phyloP scores from a whole-genome alignment of 2,329 filamentous ascomycete genomes.

The Ploettnerulaceae sp. region DNA sequence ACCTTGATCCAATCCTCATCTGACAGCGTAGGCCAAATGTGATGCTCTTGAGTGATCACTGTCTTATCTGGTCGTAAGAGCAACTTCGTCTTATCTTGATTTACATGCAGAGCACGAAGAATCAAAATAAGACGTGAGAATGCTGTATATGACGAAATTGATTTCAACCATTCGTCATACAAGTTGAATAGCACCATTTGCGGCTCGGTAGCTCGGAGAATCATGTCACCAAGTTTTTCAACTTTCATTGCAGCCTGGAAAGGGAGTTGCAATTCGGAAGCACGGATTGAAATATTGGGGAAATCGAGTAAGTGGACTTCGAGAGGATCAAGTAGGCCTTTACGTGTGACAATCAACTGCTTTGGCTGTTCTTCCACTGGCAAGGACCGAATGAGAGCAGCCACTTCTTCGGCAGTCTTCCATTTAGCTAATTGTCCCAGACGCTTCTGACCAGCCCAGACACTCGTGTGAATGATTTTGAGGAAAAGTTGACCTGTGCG shows the following conservation, averaged over 20 bases:
- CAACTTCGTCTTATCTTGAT: conserved; percentile 97
- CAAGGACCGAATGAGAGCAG: conserved; percentile 88
- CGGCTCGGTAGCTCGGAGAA: conserved; percentile 93
- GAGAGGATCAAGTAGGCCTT: conserved; percentile 92
- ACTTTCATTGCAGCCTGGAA: conserved; percentile 99
- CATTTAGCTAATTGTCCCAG: conserved; percentile 96
- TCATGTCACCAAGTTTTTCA: conserved; percentile 98
- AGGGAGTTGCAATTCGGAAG: conserved; percentile 91
- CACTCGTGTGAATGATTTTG: conserved; percentile 99
- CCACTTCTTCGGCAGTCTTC: conserved; percentile 99
- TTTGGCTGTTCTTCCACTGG: conserved; percentile 98
- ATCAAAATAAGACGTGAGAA: conserved; percentile 95
- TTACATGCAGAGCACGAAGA: conserved; percentile 90
- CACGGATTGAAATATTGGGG: conserved; percentile 97
- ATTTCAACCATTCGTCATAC: conserved; percentile 98
- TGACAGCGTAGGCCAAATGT: conserved; percentile 92
- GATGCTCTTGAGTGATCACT: conserved; percentile 96
- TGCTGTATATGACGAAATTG: conserved; percentile 95
- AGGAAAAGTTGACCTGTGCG: conserved; percentile 94
- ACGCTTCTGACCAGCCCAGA: conserved; percentile 99
- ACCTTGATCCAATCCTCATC: conserved; percentile 99
- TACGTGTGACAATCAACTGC: conserved; percentile 95
- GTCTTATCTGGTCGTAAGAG: conserved; percentile 94
- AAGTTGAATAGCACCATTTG: conserved; percentile 99
- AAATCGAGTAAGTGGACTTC: conserved; percentile 98